A percentile compares a stretch with the other conserved stretches of the same genome.
Evolutionary conservation across 108 stramenopile genomes (phyloP).

Genomic region (Cyclotella choctawhatcheeana): DNA sequence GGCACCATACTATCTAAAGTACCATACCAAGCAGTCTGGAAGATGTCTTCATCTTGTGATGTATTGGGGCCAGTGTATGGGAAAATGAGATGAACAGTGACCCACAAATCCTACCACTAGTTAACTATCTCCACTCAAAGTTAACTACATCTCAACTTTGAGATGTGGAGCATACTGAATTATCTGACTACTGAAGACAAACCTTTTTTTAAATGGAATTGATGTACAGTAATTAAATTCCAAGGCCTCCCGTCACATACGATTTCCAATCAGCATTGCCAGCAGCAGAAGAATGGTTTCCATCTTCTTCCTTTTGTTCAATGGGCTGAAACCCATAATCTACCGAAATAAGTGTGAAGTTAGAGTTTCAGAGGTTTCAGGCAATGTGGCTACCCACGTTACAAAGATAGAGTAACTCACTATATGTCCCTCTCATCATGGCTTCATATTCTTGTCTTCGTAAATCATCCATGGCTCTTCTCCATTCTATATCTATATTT

Average conservation of each 20-base stretch:
- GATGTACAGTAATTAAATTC: no score
- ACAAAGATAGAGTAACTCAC: constrained; percentile 18
- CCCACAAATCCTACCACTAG: no score
- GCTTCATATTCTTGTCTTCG: constrained; percentile 75
- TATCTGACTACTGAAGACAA: no score
- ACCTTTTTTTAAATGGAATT: no score
- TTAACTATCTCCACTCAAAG: no score
- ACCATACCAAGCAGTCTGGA: no score
- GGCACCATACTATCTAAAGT: no score
- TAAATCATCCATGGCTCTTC: constrained; percentile 87
- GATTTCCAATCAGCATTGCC: constrained; percentile 35
- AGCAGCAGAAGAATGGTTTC: background rate
- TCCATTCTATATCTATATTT: constrained; percentile 76
- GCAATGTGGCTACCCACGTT: background rate
- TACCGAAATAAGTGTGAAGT: constrained; percentile 1
- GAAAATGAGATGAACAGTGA: no score
- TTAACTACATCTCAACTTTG: no score
- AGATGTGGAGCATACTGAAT: no score
- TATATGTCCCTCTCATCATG: constrained; percentile 69
- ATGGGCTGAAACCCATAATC: constrained; percentile 71
- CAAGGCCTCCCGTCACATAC: constrained; percentile 26
- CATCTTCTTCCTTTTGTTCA: constrained; percentile 19
- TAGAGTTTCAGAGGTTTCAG: background rate
- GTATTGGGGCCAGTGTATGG: no score
- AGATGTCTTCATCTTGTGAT: no score